Evolutionary conservation across 257 asterid genomes (phyloP), one percentile per base, ranked within the genome.

Genomic region (Penstemon newberryi): DNA sequence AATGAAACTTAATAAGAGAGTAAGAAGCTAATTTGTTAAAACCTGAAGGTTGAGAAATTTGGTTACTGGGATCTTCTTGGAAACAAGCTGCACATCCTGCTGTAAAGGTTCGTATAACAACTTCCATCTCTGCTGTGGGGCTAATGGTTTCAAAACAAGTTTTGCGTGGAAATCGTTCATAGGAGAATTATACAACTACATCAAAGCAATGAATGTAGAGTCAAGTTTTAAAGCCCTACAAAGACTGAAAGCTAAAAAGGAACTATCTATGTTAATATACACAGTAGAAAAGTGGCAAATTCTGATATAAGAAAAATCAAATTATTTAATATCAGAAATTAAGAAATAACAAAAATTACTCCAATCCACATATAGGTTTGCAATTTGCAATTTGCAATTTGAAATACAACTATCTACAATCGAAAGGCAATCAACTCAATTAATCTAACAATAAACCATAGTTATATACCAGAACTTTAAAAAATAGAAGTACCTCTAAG

Each of bases 1-100:
- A 25, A 25, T 25, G 33, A 25, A 25, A 25, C 1, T 25, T 25
- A 25, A 25, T 4, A 5, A 8, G 18, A 41, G 45, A 43, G 43
- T 60, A 45, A 65, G 68, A 65, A 65, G 61, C 52, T 11, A 56
- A 45, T 49, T 45, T 52, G 67, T 59, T 70, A 74, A 2, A 72
- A 93, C 99, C 99, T 93, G 97, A 78, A 93, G 96, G 79, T 90
- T 88, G 42, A 93, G 86, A 78, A 85, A 93, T 80, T 80, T 88
- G 37, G 97, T 89, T 69, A 93, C 59, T 0, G 97, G 96, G 57
- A 93, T 93, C 83, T 93, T 93, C 79, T 89, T 90, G 65, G 99
- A 93, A 76, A 93, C 88, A 74, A 93, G 89, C 61, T 90, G 95
- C 75, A 93, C 95, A 72, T 91, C 96, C 50, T 93, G 97, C 62